These are phyloP conservation scores for Alternaria triticina DNA, from an alignment of 2,329 filamentous ascomycete species.

Conservation along the genomic window DNA sequence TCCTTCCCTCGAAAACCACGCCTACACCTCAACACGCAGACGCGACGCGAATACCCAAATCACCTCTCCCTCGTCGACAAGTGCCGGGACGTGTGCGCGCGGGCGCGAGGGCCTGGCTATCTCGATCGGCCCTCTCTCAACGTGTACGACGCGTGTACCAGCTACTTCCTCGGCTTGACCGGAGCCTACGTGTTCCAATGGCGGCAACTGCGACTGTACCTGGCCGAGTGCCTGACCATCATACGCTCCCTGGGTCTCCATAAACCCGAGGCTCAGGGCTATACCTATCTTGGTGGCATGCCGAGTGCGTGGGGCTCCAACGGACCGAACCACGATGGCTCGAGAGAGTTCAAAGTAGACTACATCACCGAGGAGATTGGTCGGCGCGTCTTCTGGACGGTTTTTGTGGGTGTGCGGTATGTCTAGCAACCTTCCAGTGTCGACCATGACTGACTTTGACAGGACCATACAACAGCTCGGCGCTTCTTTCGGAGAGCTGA, in stretches of 20 bases:
- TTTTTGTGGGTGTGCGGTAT: slow-evolving; percentile 74
- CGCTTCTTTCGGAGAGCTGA: slow-evolving; percentile 71
- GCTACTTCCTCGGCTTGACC: slow-evolving; percentile 74
- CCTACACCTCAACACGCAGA: slow-evolving; percentile 71
- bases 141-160: slow-evolving; percentile 71
- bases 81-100: slow-evolving; percentile 72
- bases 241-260: slow-evolving; percentile 71
- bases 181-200: slow-evolving; percentile 72
- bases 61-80: slow-evolving; percentile 73
- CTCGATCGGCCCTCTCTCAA: slow-evolving; percentile 62
- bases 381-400: slow-evolving; percentile 77
- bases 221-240: slow-evolving; percentile 74
- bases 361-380: slow-evolving; percentile 61
- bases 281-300: slow-evolving; percentile 46
- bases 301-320: slow-evolving; percentile 44
- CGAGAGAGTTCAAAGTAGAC: slow-evolving; percentile 48
- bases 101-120: slow-evolving; percentile 67
- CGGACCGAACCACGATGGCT: slow-evolving; percentile 45
- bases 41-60: slow-evolving; percentile 70
- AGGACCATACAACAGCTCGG: slow-evolving; percentile 82
- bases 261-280: slow-evolving; percentile 58
- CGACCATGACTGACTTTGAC: slow-evolving; percentile 12
- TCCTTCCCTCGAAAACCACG: slow-evolving; percentile 77
- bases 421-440: slow-evolving; percentile 14
- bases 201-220: slow-evolving; percentile 71